Evolutionary conservation across 225 moss, liverwort and hornwort genomes (phyloP), one percentile per base, ranked within the genome.

Genomic region (Marchantia paleacea): DNA sequence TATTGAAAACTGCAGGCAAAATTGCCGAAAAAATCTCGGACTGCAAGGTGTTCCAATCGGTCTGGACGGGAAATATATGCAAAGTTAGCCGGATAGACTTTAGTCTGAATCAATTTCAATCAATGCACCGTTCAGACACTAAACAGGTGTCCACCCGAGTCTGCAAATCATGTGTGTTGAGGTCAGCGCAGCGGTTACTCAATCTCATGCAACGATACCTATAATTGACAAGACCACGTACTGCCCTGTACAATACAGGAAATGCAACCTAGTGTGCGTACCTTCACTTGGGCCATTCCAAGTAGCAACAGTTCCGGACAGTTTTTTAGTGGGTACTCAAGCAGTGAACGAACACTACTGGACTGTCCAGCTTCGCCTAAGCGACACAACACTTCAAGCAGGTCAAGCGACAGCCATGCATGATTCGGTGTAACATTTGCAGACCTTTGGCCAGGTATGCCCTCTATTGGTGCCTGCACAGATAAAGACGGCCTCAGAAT

Each of bases 341-440:
- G 90, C 68, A 99, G 66, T 52, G 92, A 89, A 26, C 88, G 89
- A 69, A 99, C 86, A 31, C 82, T 85, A 83, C 81, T 87, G 60
- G 84, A 89, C 82, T 89, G 92, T 54, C 95, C 95, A 77, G 88
- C 83, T 87, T 94, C 97, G 75, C 91, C 91, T 65, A 99, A 88
- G 69, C 83, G 87, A 80, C 97, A 99, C 1, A 99, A 78, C 53
- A 90, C 87, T 80, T 90, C 95, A 67, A 95, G 79, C 64, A 99
- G 83, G 83, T 99, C 95, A 69, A 95, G 80, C 63, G 97, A 99
- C 13, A 94, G 87, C 97, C 95, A 99, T 48, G 94, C 93, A 75
- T 92, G 85, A 78, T 93, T 93, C 19, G 88, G 82, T 54, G 93
- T 79, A 19, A 78, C 80, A 60, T 73, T 54, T 18, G 82, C 75